Conservation (phyloP, 2,329 filamentous ascomycete species). For the Epichloe sp. region DNA sequence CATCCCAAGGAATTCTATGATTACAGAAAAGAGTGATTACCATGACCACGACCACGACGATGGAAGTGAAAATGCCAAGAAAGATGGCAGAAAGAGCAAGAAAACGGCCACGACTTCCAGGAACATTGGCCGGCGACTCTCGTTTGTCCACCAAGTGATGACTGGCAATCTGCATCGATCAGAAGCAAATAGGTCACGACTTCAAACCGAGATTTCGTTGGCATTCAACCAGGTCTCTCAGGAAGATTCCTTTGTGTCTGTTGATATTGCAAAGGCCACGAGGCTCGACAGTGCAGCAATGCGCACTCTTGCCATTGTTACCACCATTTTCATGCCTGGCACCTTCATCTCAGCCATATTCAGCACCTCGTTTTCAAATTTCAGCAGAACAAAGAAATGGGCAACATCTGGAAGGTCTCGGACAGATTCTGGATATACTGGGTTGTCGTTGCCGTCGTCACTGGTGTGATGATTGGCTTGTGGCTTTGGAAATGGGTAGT, state of each 20-base stretch:
- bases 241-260: slow-evolving; percentile 23
- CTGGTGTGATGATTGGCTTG: slow-evolving; percentile 4
- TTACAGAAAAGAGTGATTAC: too few species aligned
- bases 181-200: too few species aligned
- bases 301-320: slow-evolving; percentile 36
- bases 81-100: too few species aligned
- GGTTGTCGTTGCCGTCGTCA: slow-evolving; percentile 19
- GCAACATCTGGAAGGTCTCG: slow-evolving; percentile 16
- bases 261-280: slow-evolving; percentile 26
- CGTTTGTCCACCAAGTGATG: slow-evolving; percentile 34
- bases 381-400: slow-evolving; percentile 10
- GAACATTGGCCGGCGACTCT: too few species aligned
- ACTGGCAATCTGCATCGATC: slow-evolving; percentile 17
- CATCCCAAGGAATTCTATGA: too few species aligned
- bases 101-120: too few species aligned
- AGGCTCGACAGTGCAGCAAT: slow-evolving; percentile 36
- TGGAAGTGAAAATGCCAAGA: too few species aligned
- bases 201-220: slow-evolving; percentile 15
- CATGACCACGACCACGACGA: too few species aligned
- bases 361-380: slow-evolving; percentile 29
- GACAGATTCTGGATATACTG: slow-evolving; percentile 24
- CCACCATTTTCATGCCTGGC: slow-evolving; percentile 34
- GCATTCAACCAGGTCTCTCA: slow-evolving; percentile 31
- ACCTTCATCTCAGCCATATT: slow-evolving; percentile 38
- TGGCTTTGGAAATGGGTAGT: not conserved